A percentile compares a stretch with the other conserved stretches of the same genome.
phyloP scores from a whole-genome alignment of 164 flowering plant genomes.

The Umbilicus rupestris region DNA sequence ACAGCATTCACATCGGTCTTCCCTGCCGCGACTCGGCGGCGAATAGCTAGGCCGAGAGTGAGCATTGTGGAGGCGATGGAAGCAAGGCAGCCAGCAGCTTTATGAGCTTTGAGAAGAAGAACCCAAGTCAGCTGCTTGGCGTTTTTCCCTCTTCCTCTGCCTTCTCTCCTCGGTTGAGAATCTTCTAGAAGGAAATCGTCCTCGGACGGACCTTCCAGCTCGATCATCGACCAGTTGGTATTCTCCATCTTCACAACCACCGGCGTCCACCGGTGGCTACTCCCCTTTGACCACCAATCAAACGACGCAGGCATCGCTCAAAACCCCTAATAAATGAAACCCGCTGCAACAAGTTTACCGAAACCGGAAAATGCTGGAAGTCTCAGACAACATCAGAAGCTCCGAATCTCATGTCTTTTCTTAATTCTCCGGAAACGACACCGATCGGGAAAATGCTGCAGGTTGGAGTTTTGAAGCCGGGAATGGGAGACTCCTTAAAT shows the following conservation, averaged over 20 bases:
- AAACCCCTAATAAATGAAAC: no score
- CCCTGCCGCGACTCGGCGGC: constrained; percentile 70
- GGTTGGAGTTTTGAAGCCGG: no score
- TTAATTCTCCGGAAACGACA: no score
- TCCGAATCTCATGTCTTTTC: no score
- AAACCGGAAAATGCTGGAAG: no score
- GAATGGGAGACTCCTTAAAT: no score
- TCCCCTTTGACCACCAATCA: constrained; percentile 59
- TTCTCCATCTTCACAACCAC: constrained; percentile 88
- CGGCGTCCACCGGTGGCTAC: constrained; percentile 59
- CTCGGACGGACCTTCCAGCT: constrained; percentile 48
- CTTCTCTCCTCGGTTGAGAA: constrained; percentile 2
- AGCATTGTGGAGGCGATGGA: constrained; percentile 49
- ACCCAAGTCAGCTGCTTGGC: constrained; percentile 21
- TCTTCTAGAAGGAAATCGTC: constrained; percentile 35
- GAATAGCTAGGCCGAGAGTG: constrained; percentile 44
- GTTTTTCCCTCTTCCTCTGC: constrained; percentile 12
- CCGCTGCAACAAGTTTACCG: no score
- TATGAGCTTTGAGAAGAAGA: constrained; percentile 15
- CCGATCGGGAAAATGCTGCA: no score
- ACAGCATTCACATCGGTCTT: constrained; percentile 33
- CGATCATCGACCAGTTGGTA: constrained; percentile 79
- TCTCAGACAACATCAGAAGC: no score
- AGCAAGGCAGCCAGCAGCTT: constrained; percentile 14
- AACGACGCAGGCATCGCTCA: constrained; percentile 12